Percentiles rank a stretch among this genome's conserved stretches.
Conservation (phyloP, 2,329 filamentous ascomycete genomes). For the Cladosporium sp. region DNA sequence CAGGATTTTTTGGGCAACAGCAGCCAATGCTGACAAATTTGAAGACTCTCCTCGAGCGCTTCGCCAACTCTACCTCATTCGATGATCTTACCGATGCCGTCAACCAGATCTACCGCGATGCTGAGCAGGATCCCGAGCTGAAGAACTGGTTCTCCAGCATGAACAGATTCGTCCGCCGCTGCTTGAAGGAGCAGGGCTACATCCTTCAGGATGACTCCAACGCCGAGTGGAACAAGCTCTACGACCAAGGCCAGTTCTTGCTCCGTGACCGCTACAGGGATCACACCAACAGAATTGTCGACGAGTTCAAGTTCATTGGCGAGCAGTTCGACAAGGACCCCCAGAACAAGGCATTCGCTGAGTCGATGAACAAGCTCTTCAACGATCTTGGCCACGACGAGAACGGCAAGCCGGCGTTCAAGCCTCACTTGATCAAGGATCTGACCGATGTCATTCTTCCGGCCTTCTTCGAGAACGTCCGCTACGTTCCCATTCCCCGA, state of each 20-base stretch:
- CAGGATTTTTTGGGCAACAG: slow-evolving; percentile 42
- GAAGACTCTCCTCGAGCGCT: slow-evolving; percentile 85
- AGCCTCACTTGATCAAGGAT: slow-evolving; percentile 89
- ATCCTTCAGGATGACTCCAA: slow-evolving; percentile 80
- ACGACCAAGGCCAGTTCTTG: slow-evolving; percentile 82
- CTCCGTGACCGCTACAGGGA: slow-evolving; percentile 83
- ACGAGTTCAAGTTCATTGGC: slow-evolving; percentile 86
- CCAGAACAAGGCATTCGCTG: slow-evolving; percentile 78
- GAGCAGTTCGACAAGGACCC: slow-evolving; percentile 87
- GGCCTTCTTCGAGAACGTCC: slow-evolving; percentile 74
- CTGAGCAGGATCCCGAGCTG: slow-evolving; percentile 82
- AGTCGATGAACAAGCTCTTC: slow-evolving; percentile 81
- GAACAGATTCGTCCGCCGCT: slow-evolving; percentile 75
- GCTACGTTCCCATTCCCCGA: slow-evolving; percentile 88
- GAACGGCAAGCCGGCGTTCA: slow-evolving; percentile 83
- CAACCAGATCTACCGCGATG: slow-evolving; percentile 81
- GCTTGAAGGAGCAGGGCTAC: slow-evolving; percentile 85
- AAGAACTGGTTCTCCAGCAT: slow-evolving; percentile 84
- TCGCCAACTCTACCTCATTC: slow-evolving; percentile 89
- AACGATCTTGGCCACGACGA: slow-evolving; percentile 84
- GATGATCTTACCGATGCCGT: slow-evolving; percentile 85
- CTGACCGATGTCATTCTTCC: slow-evolving; percentile 84
- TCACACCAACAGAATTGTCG: slow-evolving; percentile 81
- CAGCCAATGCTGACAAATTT: slow-evolving; percentile 52
- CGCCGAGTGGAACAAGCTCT: slow-evolving; percentile 78